Base-by-base conservation (phyloP, 129 eudicot species). In the Logfia minima region DNA sequence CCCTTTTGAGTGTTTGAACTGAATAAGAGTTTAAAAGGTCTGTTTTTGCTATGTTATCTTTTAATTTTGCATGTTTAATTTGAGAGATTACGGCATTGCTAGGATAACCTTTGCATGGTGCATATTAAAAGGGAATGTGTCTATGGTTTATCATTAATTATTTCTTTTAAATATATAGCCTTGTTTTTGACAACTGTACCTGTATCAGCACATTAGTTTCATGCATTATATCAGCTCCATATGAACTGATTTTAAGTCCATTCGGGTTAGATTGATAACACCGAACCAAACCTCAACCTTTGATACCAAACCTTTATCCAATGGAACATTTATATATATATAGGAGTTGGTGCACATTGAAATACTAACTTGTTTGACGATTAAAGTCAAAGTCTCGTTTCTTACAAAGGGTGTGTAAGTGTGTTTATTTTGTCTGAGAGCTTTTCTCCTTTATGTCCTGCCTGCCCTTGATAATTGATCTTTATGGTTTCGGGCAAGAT, bases 71-170 rank as follows among this genome's bases (percentile, higher is more conserved):
- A 63, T 43, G 48, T n/a, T 28, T 70, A 39, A 10, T 59, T 34
- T 6, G 9, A 39, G 58, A 56, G 22, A 2, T 14, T 66, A 19
- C 22, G 43, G 16, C 71, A 51, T 35, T 59, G 56, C 77, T 60
- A 37, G 70, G 77, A 78, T 78, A 79, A 23, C 52, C 37, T 79
- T 71, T 72, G 78, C 78, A 58, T 79, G 78, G 71, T 79, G 66
- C 14, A 71, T 48, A 72, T 29, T 61, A 8, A 52, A 71, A 51
- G 78, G 53, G 67, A 79, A 72, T 79, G 83, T 71, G 72, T n/a
- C 29, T 67, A 24, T 55, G 41, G 35, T 53, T 13, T 65, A 19
- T 66, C 18, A 4, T 23, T 62, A 31, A 18, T 75, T 21, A 19
- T 31, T 32, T 22, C 24, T 9, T 68, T 31, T 18, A 5, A n/a